Conservation (phyloP, 1,284 basidiomycete species). For the Cryptococcus jaspeensis region DNA sequence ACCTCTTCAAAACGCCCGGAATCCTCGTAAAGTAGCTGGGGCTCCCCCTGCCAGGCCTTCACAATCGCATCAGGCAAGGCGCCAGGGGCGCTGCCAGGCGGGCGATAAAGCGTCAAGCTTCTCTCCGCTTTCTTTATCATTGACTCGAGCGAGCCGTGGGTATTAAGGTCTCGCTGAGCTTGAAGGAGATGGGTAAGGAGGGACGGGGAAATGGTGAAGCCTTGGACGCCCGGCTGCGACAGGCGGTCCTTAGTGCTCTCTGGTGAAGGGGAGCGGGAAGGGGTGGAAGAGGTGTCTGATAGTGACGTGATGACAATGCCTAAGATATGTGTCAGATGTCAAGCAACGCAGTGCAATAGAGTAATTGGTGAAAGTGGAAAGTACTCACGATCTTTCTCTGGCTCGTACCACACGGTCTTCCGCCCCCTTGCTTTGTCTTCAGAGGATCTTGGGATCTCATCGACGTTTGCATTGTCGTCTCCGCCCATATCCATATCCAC, state of each 20-base stretch:
- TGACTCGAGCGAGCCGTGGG: slow-evolving; percentile 3
- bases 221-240: slow-evolving; percentile 41
- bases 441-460: slow-evolving; percentile 3
- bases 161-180: slow-evolving; percentile 26
- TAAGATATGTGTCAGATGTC: slow-evolving; percentile 12
- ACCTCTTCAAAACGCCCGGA: slow-evolving; percentile 31
- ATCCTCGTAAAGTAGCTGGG: slow-evolving; percentile 6
- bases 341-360: background rate
- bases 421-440: slow-evolving; percentile 4
- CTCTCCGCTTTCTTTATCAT: slow-evolving; percentile 14
- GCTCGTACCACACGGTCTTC: slow-evolving; percentile 42
- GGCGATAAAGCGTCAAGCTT: slow-evolving; percentile 41
- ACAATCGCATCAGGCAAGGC: slow-evolving; percentile 17
- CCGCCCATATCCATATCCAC: slow-evolving; percentile 25
- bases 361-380: background rate
- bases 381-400: slow-evolving; percentile 39
- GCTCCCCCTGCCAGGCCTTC: slow-evolving; percentile 21
- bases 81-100: slow-evolving; percentile 20
- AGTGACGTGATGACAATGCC: slow-evolving; percentile 44
- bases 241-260: slow-evolving; percentile 20
- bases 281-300: slow-evolving; percentile 27
- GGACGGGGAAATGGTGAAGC: slow-evolving; percentile 46
- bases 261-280: slow-evolving; percentile 25
- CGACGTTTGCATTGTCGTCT: slow-evolving; percentile 9
- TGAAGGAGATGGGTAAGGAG: slow-evolving; percentile 45